Evolutionary conservation across 2,329 filamentous ascomycete genomes (phyloP), one percentile per base, ranked within the genome.

Genomic region (Thermothelomyces thermophilus): DNA sequence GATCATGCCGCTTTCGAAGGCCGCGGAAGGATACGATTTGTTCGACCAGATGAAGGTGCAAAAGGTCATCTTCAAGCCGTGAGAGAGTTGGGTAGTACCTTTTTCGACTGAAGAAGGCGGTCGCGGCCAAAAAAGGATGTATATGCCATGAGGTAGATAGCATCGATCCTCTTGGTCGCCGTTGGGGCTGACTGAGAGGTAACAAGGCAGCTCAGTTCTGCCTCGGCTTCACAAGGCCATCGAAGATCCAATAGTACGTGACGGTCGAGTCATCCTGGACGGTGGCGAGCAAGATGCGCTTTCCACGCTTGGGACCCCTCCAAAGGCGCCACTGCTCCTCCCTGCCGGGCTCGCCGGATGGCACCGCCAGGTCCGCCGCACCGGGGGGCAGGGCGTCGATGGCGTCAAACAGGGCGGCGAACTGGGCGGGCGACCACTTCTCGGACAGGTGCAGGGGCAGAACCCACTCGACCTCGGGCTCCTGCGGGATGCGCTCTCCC

Each of bases 151-250:
- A n/a, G n/a, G n/a, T n/a, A n/a, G n/a, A n/a, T n/a, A n/a, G n/a
- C n/a, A n/a, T n/a, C n/a, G n/a, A n/a, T n/a, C n/a, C n/a, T 9
- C 24, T 26, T 26, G 24, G 5, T 26, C 24, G 24, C 24, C n/a
- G n/a, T 26, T 26, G 5, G 24, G 24, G 24, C 24, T 9, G 14
- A 14, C 30, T n/a, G 20, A n/a, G 2, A 13, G n/a, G n/a, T n/a
- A n/a, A n/a, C n/a, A n/a, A 36, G 11, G 28, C 20, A 28, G 19
- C 20, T 76, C 70, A 91, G 64, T 93, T 93, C 66, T 91, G 87
- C 50, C 87, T 75, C 20, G 87, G 87, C 71, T 91, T 93, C 46
- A 91, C 86, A 56, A 90, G 82, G n/a, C 87, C 87, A 65, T 91
- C 86, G 61, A 91, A 87, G 65, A 91, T 80, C 55, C 90, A 76